phyloP scores from a whole-genome alignment of 78 protist species.

The Planoprotostelium fungivorum region DNA sequence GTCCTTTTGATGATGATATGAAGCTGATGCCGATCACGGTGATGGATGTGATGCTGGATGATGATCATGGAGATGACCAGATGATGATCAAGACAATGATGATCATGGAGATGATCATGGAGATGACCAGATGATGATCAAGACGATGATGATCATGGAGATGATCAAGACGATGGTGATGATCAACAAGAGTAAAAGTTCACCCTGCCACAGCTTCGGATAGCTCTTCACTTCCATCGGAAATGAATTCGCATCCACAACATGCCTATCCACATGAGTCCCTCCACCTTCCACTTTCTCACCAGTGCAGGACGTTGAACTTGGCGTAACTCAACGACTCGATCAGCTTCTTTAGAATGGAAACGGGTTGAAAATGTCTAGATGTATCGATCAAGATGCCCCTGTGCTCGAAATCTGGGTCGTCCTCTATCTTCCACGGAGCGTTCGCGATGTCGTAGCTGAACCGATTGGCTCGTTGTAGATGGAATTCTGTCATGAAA shows the following conservation, averaged over 20 bases:
- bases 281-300: too few species aligned
- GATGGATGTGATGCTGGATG: too few species aligned
- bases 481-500: background rate
- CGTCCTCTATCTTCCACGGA: conserved; percentile 44
- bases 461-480: background rate
- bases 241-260: background rate
- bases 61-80: too few species aligned
- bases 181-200: background rate
- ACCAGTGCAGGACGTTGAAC: conserved; percentile 12
- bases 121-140: too few species aligned
- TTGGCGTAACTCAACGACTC: background rate
- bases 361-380: conserved; percentile 71
- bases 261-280: background rate
- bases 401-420: conserved; percentile 76
- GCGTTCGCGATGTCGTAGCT: conserved; percentile 12
- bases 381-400: conserved; percentile 82
- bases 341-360: background rate
- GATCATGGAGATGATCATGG: too few species aligned
- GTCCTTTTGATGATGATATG: too few species aligned
- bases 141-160: too few species aligned
- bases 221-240: background rate
- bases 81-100: too few species aligned
- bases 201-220: background rate
- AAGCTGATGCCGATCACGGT: too few species aligned
- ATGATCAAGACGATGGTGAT: background rate